Evolutionary conservation across 2,329 filamentous ascomycete species (phyloP).

Genomic region (Ceratocystis cubensis): DNA sequence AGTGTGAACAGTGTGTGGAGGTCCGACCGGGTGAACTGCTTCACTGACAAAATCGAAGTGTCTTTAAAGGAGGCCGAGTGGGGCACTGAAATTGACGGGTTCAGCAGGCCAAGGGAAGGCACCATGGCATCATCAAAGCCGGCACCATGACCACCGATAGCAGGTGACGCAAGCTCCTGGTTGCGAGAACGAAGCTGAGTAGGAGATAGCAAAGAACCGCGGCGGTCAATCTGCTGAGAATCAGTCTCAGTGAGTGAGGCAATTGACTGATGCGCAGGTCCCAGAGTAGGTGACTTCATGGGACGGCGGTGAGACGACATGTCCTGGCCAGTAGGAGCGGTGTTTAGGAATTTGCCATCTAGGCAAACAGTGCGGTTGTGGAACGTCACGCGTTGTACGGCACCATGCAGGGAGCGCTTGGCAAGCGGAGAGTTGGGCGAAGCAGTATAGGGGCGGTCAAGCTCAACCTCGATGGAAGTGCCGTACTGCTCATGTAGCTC

Average conservation of each 20-base stretch:
- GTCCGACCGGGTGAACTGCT: slow-evolving; percentile 76
- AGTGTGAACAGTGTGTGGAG: slow-evolving; percentile 91
- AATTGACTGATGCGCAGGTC: slow-evolving; percentile 29
- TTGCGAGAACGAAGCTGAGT: slow-evolving; percentile 17
- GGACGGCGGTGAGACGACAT: slow-evolving; percentile 57
- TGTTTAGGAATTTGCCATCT: slow-evolving; percentile 48
- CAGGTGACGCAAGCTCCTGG: slow-evolving; percentile 15
- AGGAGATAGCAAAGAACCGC: slow-evolving; percentile 25
- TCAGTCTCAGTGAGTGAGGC: slow-evolving; percentile 15
- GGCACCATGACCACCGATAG: background rate
- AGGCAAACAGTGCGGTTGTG: slow-evolving; percentile 61
- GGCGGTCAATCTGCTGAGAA: slow-evolving; percentile 24
- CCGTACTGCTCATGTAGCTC: slow-evolving; percentile 70
- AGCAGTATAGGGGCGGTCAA: slow-evolving; percentile 46
- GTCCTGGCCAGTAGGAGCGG: slow-evolving; percentile 51
- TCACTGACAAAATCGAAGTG: slow-evolving; percentile 81
- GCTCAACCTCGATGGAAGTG: slow-evolving; percentile 60
- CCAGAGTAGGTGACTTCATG: slow-evolving; percentile 45
- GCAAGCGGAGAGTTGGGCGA: slow-evolving; percentile 48
- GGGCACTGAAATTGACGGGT: slow-evolving; percentile 12
- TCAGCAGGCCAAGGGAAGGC: slow-evolving; percentile 16
- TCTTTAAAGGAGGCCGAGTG: slow-evolving; percentile 63
- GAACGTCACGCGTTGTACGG: slow-evolving; percentile 65
- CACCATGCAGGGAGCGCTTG: slow-evolving; percentile 54
- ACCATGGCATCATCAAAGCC: slow-evolving; percentile 17